A percentile compares a stretch with the other conserved stretches of the same genome.
phyloP scores from a whole-genome alignment of 225 moss, liverwort and hornwort genomes.

The Thuidium tamariscinum region DNA sequence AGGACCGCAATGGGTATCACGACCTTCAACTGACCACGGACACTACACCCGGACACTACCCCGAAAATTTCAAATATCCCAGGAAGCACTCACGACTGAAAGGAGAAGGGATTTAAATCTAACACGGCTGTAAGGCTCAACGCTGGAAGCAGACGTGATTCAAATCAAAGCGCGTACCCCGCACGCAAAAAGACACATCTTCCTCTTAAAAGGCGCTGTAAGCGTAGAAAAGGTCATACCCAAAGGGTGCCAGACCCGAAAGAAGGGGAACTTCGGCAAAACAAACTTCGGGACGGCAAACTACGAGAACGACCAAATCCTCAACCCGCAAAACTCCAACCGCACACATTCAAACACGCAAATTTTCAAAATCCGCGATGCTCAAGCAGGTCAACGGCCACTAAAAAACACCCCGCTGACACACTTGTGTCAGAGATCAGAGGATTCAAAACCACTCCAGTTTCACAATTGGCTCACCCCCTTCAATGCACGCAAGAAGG shows the following conservation, averaged over 20 bases:
- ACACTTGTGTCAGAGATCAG: neutral
- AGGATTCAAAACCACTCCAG: neutral
- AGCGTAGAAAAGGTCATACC: neutral
- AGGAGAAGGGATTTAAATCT: neutral
- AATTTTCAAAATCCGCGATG: neutral
- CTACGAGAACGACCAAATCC: neutral
- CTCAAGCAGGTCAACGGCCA: constrained; percentile 11
- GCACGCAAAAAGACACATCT: neutral
- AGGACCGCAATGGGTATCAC: neutral
- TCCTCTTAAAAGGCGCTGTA: neutral
- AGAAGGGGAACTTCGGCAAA: neutral
- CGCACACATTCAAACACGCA: neutral
- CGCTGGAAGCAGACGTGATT: neutral
- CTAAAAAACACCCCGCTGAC: neutral
- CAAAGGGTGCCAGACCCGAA: neutral
- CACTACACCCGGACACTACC: neutral
- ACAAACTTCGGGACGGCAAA: neutral
- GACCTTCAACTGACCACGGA: neutral
- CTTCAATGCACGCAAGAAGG: neutral
- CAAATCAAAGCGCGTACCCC: neutral
- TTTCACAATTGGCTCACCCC: neutral
- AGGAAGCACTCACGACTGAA: neutral
- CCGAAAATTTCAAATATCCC: neutral
- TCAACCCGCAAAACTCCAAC: neutral
- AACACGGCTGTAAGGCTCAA: neutral